Percentiles rank a stretch among this genome's conserved stretches.
Evolutionary conservation across 2,329 filamentous ascomycete genomes (phyloP).

Genomic region (Simplicillium aogashimaense): DNA sequence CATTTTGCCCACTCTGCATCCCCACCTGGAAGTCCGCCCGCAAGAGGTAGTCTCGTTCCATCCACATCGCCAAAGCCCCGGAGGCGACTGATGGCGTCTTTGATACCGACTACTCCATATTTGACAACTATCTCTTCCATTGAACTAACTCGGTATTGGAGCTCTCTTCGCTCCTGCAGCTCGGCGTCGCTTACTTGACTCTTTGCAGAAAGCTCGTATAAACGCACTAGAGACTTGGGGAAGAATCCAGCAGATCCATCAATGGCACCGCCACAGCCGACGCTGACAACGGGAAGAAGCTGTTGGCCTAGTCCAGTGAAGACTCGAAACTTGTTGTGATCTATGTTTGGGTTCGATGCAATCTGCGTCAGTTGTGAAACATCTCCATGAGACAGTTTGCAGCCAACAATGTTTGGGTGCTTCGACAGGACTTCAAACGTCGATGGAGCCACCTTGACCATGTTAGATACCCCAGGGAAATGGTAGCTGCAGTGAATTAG

Average conservation of each 20-base stretch:
- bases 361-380: slow-evolving; percentile 55
- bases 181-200: slow-evolving; percentile 24
- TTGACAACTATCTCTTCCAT: slow-evolving; percentile 52
- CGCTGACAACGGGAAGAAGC: slow-evolving; percentile 46
- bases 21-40: slow-evolving; percentile 46
- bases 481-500: slow-evolving; percentile 37
- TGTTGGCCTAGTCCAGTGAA: slow-evolving; percentile 59
- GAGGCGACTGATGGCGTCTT: slow-evolving; percentile 51
- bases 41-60: slow-evolving; percentile 48
- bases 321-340: slow-evolving; percentile 47
- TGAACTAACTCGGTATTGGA: slow-evolving; percentile 52
- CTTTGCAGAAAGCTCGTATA: slow-evolving; percentile 38
- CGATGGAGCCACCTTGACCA: slow-evolving; percentile 46
- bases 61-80: slow-evolving; percentile 48
- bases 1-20: slow-evolving; percentile 47
- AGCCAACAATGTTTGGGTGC: slow-evolving; percentile 59
- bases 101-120: slow-evolving; percentile 54
- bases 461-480: slow-evolving; percentile 59
- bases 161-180: slow-evolving; percentile 36
- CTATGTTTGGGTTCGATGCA: slow-evolving; percentile 47
- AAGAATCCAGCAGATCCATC: slow-evolving; percentile 55
- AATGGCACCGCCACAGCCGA: slow-evolving; percentile 51
- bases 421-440: slow-evolving; percentile 46
- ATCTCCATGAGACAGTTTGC: slow-evolving; percentile 60
- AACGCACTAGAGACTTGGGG: slow-evolving; percentile 47